Evolutionary conservation across 1,139 yeast species (phyloP).

Genomic region (Geotrichum candidum): DNA sequence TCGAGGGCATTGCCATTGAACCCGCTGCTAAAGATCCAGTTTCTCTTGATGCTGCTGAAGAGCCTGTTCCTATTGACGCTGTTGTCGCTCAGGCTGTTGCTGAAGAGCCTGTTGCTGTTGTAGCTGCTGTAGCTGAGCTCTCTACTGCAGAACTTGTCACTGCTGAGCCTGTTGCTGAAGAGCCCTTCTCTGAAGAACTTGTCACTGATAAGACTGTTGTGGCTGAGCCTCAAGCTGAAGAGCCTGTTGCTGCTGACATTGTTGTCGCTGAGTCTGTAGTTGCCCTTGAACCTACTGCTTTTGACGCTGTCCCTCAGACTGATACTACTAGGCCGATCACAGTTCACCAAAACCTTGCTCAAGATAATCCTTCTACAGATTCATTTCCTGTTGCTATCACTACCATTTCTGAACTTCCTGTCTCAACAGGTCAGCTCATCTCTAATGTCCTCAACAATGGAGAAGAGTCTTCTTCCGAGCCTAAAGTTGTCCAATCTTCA

Average conservation of each 20-base stretch:
- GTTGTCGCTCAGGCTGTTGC: neutral
- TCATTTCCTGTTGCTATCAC: neutral
- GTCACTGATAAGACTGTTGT: neutral
- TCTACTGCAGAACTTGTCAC: neutral
- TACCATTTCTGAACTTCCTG: neutral
- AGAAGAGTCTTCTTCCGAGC: neutral
- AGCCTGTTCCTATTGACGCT: conserved; percentile 3
- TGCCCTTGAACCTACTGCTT: neutral
- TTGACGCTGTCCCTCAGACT: no score
- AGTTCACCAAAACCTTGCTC: no score
- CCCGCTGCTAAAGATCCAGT: neutral
- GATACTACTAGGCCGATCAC: no score
- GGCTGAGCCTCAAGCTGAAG: neutral
- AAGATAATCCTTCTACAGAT: neutral
- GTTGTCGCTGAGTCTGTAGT: neutral
- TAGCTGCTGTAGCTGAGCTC: neutral
- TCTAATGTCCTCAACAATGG: neutral
- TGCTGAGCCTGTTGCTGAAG: neutral
- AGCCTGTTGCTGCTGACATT: no score
- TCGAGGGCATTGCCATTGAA: neutral
- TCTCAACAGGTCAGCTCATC: neutral
- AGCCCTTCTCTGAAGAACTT: neutral
- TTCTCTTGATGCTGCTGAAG: conserved; percentile 1
- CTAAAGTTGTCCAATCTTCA: neutral
- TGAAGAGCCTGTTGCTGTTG: neutral